Percentiles rank a stretch among this genome's conserved stretches.
Conservation (phyloP, 1,284 basidiomycete genomes). For the Exobasidium cylindrosporum region DNA sequence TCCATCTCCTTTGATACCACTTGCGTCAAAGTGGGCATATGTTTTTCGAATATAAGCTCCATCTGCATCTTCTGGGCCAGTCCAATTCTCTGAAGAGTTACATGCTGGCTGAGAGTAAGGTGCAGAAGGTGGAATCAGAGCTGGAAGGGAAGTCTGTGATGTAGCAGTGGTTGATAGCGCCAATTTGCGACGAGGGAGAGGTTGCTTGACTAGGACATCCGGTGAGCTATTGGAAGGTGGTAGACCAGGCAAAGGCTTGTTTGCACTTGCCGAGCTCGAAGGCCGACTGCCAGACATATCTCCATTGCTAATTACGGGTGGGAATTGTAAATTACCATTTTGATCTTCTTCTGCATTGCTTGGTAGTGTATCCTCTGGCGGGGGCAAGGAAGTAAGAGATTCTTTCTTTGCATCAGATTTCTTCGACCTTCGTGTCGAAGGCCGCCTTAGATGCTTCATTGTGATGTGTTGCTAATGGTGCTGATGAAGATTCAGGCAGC, state of each 20-base stretch:
- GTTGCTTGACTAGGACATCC: background rate
- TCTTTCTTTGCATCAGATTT: background rate
- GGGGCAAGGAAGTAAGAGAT: background rate
- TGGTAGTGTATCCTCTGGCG: background rate
- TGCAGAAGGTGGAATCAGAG: background rate
- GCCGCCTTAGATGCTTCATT: background rate
- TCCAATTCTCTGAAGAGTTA: conserved; percentile 25
- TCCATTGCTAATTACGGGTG: background rate
- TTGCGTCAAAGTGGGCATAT: conserved; percentile 42
- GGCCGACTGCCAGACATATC: background rate
- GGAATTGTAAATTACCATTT: background rate
- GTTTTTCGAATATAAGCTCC: conserved; percentile 44
- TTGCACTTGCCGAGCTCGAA: background rate
- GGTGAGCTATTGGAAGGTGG: background rate
- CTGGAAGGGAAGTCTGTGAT: background rate
- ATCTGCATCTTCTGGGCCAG: conserved; percentile 30
- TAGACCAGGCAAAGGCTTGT: background rate
- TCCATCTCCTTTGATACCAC: conserved; percentile 44
- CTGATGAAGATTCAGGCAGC: no score
- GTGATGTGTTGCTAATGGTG: no score
- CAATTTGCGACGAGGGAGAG: background rate
- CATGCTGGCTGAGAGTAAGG: conserved; percentile 2
- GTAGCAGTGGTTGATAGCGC: background rate
- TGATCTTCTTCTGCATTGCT: background rate
- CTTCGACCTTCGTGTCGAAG: background rate